Evolutionary conservation across 805 yeast species (phyloP).

Genomic region (Candida multigemmis): DNA sequence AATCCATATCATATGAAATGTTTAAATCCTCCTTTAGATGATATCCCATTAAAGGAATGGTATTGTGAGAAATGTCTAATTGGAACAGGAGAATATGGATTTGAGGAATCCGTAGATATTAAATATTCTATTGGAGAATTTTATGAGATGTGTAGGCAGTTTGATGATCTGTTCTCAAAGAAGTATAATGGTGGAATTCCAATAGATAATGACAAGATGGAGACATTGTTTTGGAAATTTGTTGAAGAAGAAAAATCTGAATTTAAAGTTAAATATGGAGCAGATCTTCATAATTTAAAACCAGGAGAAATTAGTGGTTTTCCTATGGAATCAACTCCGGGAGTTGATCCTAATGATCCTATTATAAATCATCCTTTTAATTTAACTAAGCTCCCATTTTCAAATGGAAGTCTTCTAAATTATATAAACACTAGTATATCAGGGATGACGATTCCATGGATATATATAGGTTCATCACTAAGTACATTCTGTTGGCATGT

Average conservation of each 20-base stretch:
- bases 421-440: conserved; percentile 61
- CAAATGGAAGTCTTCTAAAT: conserved; percentile 60
- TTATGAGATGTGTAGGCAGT: conserved; percentile 42
- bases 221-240: conserved; percentile 58
- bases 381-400: conserved; percentile 61
- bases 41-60: conserved; percentile 59
- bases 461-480: conserved; percentile 80
- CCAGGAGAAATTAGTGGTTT: conserved; percentile 71
- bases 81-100: conserved; percentile 84
- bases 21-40: conserved; percentile 44
- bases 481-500: conserved; percentile 97
- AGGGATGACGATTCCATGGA: conserved; percentile 96
- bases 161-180: conserved; percentile 32
- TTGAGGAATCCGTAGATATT: conserved; percentile 53
- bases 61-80: conserved; percentile 76
- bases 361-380: conserved; percentile 66
- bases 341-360: conserved; percentile 8
- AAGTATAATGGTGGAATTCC: conserved; percentile 20
- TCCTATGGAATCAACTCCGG: conserved; percentile 38
- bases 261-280: conserved; percentile 70
- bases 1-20: conserved; percentile 61
- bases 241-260: conserved; percentile 30
- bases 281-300: conserved; percentile 63
- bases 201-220: conserved; percentile 38
- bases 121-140: conserved; percentile 55